Evolutionary conservation across 108 stramenopile species (phyloP), one percentile per base, ranked within the genome.

Genomic region (Chaetoceros muelleri): DNA sequence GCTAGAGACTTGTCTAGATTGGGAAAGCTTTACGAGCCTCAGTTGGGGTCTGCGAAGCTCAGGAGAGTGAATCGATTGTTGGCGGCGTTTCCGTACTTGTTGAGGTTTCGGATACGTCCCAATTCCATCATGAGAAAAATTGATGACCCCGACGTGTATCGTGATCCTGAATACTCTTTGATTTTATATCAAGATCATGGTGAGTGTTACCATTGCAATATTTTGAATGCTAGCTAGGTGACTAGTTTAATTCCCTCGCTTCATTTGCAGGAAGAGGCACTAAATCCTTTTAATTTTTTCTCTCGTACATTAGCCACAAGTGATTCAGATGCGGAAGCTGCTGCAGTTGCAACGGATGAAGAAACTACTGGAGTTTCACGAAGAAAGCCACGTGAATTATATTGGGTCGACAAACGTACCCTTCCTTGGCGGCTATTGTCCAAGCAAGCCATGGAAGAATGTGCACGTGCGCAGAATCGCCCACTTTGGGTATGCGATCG

Each of bases 401-500:
- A 80, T 48, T 90, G 84, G 84, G 88, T 90, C 0, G 88, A 90
- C 48, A 83, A 79, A 58, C 75, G 88, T 8, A 86, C 84, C 8
- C 53, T 90, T 25, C 88, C 88, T 1, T 90, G 88, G 88, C 70
- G 83, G 65, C 54, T 90, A 27, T 60, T 90, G 28, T 81, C 83
- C 18, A 58, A 65, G 0, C 57, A 62, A 45, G 82, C 88, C 10
- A 40, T 86, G 61, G 84, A 85, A 52, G 24, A 78, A 19, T 90
- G 84, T 59, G 84, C 88, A 21, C 44, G 84, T 16, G 80, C 86
- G 1, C 88, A 90, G 57, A 96, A 96, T 73, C 72, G 92, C 31
- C 91, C 91, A 17, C 66, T 93, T 28, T 85, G 84, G 87, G 85
- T 89, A 1, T 81, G 79, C 56, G 87, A 89, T 71, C 79, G 87